Percentiles rank a stretch among this genome's conserved stretches.
phyloP scores from a whole-genome alignment of 148 eudicot species.

The Nyssa sinensis region DNA sequence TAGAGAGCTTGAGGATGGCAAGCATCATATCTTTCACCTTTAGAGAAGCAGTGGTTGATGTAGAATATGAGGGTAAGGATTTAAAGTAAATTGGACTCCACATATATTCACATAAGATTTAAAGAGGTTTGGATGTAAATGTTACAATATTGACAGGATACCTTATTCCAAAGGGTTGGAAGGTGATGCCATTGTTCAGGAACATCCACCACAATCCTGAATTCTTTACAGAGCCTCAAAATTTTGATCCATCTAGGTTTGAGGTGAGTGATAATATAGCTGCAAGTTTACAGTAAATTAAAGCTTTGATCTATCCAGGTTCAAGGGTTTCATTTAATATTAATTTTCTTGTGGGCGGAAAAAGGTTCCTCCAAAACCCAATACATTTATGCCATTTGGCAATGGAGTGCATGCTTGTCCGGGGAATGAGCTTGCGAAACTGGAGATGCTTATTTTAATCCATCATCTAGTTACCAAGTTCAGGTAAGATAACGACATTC shows the following conservation, averaged over 20 bases:
- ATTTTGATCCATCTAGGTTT: constrained; percentile 71
- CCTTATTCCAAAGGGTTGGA: constrained; percentile 91
- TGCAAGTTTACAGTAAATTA: neutral
- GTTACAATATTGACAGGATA: constrained; percentile 46
- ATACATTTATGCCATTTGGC: constrained; percentile 91
- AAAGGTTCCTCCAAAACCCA: constrained; percentile 69
- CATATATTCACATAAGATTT: neutral
- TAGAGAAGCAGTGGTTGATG: constrained; percentile 82
- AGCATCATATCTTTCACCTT: constrained; percentile 85
- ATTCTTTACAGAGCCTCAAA: constrained; percentile 60
- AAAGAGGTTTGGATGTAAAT: neutral
- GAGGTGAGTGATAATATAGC: constrained; percentile 54
- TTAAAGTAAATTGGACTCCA: neutral
- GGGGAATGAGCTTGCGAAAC: constrained; percentile 85
- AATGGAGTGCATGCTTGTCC: constrained; percentile 89
- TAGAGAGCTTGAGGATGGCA: constrained; percentile 89
- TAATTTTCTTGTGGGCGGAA: constrained; percentile 3
- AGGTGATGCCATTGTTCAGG: constrained; percentile 90
- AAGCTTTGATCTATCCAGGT: constrained; percentile 11
- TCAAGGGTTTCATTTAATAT: neutral
- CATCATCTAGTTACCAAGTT: constrained; percentile 75
- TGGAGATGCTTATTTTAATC: constrained; percentile 69
- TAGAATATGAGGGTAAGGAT: constrained; percentile 65
- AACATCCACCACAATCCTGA: constrained; percentile 85
- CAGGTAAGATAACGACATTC: constrained; percentile 51